Percentiles rank a stretch among this genome's conserved stretches.
Evolutionary conservation across 148 eudicot species (phyloP).

Genomic region (Fagopyrum esculentum): DNA sequence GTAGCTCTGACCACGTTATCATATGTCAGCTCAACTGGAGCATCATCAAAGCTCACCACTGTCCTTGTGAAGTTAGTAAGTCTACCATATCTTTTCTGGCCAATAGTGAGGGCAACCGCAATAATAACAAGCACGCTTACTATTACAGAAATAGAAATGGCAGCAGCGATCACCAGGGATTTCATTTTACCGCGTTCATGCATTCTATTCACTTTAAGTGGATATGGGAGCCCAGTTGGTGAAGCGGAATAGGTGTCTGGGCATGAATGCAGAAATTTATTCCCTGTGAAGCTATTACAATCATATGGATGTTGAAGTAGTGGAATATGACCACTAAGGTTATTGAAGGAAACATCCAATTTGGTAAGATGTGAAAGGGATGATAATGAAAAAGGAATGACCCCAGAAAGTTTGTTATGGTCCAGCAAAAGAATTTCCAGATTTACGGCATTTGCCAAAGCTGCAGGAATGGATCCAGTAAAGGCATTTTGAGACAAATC

Average conservation of each 20-base stretch:
- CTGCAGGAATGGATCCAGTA: conserved; percentile 35
- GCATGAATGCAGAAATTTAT: conserved; percentile 39
- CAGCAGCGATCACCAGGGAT: conserved; percentile 37
- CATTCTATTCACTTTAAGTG: conserved; percentile 34
- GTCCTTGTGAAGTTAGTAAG: conserved; percentile 33
- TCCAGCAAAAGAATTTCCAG: conserved; percentile 32
- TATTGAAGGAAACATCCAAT: conserved; percentile 48
- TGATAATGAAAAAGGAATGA: conserved; percentile 40
- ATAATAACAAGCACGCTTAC: conserved; percentile 28
- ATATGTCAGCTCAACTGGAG: conserved; percentile 39
- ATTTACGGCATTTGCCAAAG: conserved; percentile 29
- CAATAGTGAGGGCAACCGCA: conserved; percentile 27
- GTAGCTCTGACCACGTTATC: conserved; percentile 50
- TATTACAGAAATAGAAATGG: conserved; percentile 38
- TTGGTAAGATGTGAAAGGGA: conserved; percentile 30
- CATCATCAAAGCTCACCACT: conserved; percentile 41
- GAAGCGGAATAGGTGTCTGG: conserved; percentile 36
- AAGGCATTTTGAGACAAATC: conserved; percentile 39
- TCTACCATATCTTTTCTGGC: conserved; percentile 32
- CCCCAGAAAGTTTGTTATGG: conserved; percentile 43
- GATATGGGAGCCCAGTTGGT: conserved; percentile 34
- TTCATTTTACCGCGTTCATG: conserved; percentile 29
- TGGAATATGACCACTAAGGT: conserved; percentile 52
- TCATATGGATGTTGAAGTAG: conserved; percentile 25
- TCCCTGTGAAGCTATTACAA: conserved; percentile 41